Base-by-base conservation (phyloP, 257 asterid species). In the Gentiana macrophylla region DNA sequence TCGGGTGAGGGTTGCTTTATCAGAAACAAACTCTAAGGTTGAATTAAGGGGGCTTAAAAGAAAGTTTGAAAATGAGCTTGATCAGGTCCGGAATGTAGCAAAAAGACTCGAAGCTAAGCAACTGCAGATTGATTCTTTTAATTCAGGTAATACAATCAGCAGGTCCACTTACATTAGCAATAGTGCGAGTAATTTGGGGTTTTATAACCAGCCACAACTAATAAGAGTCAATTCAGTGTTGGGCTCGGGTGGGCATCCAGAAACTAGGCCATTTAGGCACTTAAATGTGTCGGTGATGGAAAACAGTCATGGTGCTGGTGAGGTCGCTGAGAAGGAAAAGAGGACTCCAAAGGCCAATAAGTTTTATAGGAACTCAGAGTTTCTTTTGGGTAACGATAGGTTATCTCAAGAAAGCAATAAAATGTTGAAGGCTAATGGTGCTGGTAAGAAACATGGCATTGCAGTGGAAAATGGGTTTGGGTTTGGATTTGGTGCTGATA, bases 271-370 rank as follows among this genome's bases (percentile, higher is more conserved):
- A 43, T 84, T 78, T 64, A 71, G 90, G 74, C 90, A 80, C 60
- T 83, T 85, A 61, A 90, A 81, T 64, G 84, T 84, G 74, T 62
- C 88, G 8, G 80, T 78, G 45, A 67, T 66, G 62, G 83, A 68
- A 12, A 81, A 77, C 62, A 76, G 61, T 72, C 70, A 72, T 63
- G 66, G 68, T 61, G 63, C 49, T 11, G 62, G 59, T 61, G 91
- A 75, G 33, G 72, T 55, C 67, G 64, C 72, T 35, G 96, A 86
- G 81, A 90, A 84, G 75, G 97, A 90, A 80, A 90, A 86, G 70
- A 79, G 95, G 56, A 90, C 91, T 34, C 98, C 98, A 9, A 90
- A 84, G 82, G 98, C 96, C 13, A 86, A 90, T 72, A 88, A 86
- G 72, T 82, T 62, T 51, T 86, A 90, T 68, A 65, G 89, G 63